Evolutionary conservation across 306 rosid species (phyloP).

Genomic region (Begonia fuchsioides): DNA sequence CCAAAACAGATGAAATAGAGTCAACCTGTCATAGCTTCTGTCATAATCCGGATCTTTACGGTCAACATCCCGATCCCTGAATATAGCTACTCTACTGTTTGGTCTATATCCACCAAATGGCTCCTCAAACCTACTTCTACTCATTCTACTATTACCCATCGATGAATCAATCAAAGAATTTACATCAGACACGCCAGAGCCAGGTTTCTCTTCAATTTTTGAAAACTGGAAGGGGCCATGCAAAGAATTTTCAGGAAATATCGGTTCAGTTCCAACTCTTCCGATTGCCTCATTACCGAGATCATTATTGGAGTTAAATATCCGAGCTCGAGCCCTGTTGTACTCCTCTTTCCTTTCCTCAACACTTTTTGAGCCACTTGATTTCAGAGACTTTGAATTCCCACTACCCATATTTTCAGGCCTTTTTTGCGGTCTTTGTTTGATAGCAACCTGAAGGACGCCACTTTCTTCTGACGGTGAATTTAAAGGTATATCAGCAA

Average conservation of each 20-base stretch:
- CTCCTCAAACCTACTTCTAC: constrained; percentile 69
- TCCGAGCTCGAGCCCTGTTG: constrained; percentile 90
- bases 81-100: constrained; percentile 77
- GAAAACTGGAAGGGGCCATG: constrained; percentile 31
- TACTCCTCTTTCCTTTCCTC: constrained; percentile 98
- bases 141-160: constrained; percentile 39
- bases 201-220: constrained; percentile 41
- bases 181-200: constrained; percentile 27
- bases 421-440: constrained; percentile 70
- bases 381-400: constrained; percentile 36
- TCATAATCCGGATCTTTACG: constrained; percentile 95
- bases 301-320: constrained; percentile 46
- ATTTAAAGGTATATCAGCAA: constrained; percentile 78
- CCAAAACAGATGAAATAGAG: background rate
- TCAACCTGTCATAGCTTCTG: constrained; percentile 77
- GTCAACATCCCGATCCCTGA: constrained; percentile 78
- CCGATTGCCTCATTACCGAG: constrained; percentile 22
- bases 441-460: constrained; percentile 68
- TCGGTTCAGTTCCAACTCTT: constrained; percentile 46
- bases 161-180: constrained; percentile 43
- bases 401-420: constrained; percentile 25
- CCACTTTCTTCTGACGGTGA: constrained; percentile 46
- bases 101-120: constrained; percentile 56
- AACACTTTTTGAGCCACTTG: constrained; percentile 52
- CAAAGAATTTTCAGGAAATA: constrained; percentile 36